These are phyloP conservation scores for Diaporthe capsici DNA, from an alignment of 2,329 filamentous ascomycete genomes.

Conservation along the genomic window DNA sequence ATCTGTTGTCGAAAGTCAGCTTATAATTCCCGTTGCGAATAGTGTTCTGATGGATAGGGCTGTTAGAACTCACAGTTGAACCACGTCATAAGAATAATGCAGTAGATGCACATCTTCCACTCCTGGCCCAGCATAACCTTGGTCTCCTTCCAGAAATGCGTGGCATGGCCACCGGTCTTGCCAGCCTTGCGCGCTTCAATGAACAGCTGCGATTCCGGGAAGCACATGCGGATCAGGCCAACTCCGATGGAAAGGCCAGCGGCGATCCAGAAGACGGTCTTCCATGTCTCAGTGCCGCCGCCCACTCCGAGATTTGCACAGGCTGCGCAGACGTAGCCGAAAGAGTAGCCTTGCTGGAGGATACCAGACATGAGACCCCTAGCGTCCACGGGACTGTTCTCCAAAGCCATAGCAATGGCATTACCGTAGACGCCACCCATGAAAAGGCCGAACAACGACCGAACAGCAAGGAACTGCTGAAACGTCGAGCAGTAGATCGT, in stretches of 20 bases:
- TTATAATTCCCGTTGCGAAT: not conserved
- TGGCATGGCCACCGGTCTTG: slow-evolving; percentile 61
- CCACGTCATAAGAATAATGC: slow-evolving; percentile 83
- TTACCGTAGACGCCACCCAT: slow-evolving; percentile 89
- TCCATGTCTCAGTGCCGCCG: slow-evolving; percentile 75
- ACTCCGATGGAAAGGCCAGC: slow-evolving; percentile 77
- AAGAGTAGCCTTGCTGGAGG: slow-evolving; percentile 84
- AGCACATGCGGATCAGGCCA: slow-evolving; percentile 76
- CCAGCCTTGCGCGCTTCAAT: slow-evolving; percentile 75
- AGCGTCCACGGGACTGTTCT: slow-evolving; percentile 70
- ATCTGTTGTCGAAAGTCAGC: slow-evolving; percentile 66
- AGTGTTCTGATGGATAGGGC: slow-evolving; percentile 37
- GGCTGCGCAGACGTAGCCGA: slow-evolving; percentile 85
- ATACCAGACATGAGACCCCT: slow-evolving; percentile 87
- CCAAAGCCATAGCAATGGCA: slow-evolving; percentile 82
- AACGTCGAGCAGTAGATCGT: slow-evolving; percentile 84
- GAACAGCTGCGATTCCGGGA: slow-evolving; percentile 84
- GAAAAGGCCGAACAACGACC: slow-evolving; percentile 81
- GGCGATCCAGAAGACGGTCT: slow-evolving; percentile 81
- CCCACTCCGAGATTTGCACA: slow-evolving; percentile 82
- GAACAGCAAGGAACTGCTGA: slow-evolving; percentile 80
- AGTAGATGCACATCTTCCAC: slow-evolving; percentile 85
- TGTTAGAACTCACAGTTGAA: slow-evolving; percentile 49
- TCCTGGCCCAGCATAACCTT: slow-evolving; percentile 77
- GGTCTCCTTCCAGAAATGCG: slow-evolving; percentile 78